phyloP scores from a whole-genome alignment of 345 rosid species.

The Cardamine chenopodiifolia region DNA sequence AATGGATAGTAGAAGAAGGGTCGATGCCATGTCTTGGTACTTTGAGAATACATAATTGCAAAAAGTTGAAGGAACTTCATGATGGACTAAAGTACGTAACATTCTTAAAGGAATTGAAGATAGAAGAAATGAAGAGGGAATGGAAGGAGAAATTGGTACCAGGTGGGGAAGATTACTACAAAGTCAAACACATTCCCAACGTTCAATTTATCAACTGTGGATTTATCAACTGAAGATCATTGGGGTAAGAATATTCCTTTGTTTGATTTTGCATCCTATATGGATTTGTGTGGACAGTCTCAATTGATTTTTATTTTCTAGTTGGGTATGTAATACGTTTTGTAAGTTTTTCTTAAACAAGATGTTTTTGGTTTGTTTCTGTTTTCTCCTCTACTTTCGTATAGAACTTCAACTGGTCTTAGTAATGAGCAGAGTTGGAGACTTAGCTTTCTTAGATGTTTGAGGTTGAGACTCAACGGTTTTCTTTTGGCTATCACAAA shows the following conservation, averaged over 20 bases:
- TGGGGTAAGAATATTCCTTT: too few species aligned
- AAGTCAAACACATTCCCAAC: slow-evolving; percentile 20
- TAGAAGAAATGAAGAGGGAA: slow-evolving; percentile 1
- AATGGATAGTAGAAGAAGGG: slow-evolving; percentile 35
- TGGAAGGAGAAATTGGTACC: slow-evolving; percentile 10
- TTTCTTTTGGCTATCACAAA: too few species aligned
- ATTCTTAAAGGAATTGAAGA: slow-evolving; percentile 7
- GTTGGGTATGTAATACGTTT: too few species aligned
- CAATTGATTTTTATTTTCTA: too few species aligned
- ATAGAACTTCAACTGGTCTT: neutral
- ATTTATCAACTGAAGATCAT: too few species aligned
- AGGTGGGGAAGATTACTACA: slow-evolving; percentile 14
- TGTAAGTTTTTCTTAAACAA: neutral
- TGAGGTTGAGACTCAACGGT: too few species aligned
- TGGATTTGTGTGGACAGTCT: too few species aligned
- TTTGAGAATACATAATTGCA: slow-evolving; percentile 39
- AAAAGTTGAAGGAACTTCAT: slow-evolving; percentile 36
- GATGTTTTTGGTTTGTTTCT: too few species aligned
- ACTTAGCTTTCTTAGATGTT: too few species aligned
- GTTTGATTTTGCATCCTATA: too few species aligned
- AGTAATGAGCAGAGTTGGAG: too few species aligned
- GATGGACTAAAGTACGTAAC: slow-evolving; percentile 13
- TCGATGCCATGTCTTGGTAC: slow-evolving; percentile 40
- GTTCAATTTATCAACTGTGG: slow-evolving; percentile 15
- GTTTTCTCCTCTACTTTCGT: too few species aligned